Evolutionary conservation across 768 basidiomycete genomes (phyloP).

Genomic region (Xerocomellus chrysenteron): DNA sequence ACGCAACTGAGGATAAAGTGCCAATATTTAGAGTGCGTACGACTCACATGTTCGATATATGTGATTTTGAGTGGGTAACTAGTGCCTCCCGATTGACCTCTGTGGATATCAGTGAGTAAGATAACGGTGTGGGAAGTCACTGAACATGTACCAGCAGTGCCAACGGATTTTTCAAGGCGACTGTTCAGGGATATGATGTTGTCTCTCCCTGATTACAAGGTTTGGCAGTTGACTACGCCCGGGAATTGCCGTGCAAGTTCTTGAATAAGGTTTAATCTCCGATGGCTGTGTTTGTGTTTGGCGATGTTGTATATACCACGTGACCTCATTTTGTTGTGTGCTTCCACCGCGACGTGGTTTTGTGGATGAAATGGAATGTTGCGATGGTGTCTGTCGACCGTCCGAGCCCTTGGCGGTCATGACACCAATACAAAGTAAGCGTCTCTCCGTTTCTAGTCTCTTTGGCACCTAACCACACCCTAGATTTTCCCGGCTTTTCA

Average conservation of each 20-base stretch:
- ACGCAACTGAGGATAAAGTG: background rate
- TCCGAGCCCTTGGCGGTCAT: conserved; percentile 44
- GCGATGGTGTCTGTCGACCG: conserved; percentile 64
- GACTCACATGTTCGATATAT: conserved; percentile 30
- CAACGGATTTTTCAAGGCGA: conserved; percentile 97
- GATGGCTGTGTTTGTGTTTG: conserved; percentile 2
- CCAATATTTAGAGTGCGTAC: too few relatives aligned
- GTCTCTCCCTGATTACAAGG: conserved; percentile 18
- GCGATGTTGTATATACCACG: background rate
- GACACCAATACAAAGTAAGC: conserved; percentile 29
- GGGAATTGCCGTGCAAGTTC: conserved; percentile 31
- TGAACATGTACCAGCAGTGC: conserved; percentile 61
- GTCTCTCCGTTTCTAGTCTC: background rate
- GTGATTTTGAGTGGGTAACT: conserved; percentile 30
- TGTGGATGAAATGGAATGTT: conserved; percentile 72
- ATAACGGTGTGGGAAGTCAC: background rate
- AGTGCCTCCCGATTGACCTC: conserved; percentile 96
- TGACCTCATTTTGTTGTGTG: conserved; percentile 5
- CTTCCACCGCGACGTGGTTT: background rate
- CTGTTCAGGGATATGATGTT: conserved; percentile 29
- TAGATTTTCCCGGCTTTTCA: conserved; percentile 6
- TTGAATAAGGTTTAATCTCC: conserved; percentile 30
- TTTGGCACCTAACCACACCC: background rate
- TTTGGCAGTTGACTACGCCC: conserved; percentile 16
- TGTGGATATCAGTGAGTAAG: conserved; percentile 27